A percentile compares a stretch with the other conserved stretches of the same genome.
Evolutionary conservation across 2,329 filamentous ascomycete genomes (phyloP).

Genomic region (Mollisiaceae sp.): DNA sequence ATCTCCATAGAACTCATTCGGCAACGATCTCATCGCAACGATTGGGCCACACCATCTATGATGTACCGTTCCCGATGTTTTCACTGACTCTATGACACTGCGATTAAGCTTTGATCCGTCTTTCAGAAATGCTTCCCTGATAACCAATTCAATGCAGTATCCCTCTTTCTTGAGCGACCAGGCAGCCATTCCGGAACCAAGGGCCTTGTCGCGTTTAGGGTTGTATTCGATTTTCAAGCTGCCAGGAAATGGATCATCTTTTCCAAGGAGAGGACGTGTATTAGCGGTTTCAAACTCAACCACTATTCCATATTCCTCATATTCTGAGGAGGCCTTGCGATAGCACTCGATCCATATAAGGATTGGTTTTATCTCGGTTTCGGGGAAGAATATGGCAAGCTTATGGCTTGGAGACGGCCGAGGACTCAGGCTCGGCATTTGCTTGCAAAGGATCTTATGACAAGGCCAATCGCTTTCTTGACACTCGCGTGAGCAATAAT

Average conservation of each 20-base stretch:
- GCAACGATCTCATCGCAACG: conserved; percentile 8
- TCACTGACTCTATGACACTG: conserved; percentile 9
- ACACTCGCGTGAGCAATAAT: conserved; percentile 14
- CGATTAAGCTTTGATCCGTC: conserved; percentile 14
- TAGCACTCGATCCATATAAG: conserved; percentile 14
- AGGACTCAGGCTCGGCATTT: conserved; percentile 13
- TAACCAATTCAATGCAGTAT: conserved; percentile 11
- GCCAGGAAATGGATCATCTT: conserved; percentile 6
- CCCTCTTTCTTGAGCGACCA: conserved; percentile 8
- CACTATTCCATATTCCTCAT: conserved; percentile 9
- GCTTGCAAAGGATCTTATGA: conserved; percentile 12
- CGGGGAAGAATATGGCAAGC: conserved; percentile 13
- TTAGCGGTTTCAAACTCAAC: conserved; percentile 11
- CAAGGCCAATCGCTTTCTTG: conserved; percentile 14
- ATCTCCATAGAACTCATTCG: conserved; percentile 12
- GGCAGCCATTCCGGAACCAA: conserved; percentile 11
- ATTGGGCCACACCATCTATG: conserved; percentile 13
- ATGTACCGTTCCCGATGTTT: conserved; percentile 10
- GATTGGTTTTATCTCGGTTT: not conserved
- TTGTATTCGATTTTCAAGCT: conserved; percentile 4
- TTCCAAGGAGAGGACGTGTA: conserved; percentile 15
- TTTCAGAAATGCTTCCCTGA: conserved; percentile 9
- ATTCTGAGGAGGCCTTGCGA: conserved; percentile 11
- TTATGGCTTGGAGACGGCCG: conserved; percentile 13
- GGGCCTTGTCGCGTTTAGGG: conserved; percentile 10